Conservation (phyloP, 352 stramenopile genomes). For the Globisporangium acanthophoron region DNA sequence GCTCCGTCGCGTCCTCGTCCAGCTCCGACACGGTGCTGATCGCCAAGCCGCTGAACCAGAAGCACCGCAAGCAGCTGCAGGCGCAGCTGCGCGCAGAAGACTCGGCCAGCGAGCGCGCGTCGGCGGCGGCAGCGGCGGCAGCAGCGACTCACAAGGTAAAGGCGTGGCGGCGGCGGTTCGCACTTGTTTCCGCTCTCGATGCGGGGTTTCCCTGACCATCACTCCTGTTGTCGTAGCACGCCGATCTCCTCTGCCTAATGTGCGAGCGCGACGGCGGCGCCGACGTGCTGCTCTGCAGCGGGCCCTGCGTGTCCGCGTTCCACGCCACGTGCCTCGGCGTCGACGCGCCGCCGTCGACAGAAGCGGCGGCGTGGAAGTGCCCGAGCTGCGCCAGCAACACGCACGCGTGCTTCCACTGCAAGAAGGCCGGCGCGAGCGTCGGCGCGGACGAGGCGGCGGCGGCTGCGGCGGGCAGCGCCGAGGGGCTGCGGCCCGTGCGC, state of each 20-base stretch:
- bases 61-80: slow-evolving; percentile 54
- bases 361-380: slow-evolving; percentile 42
- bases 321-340: slow-evolving; percentile 44
- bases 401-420: slow-evolving; percentile 83
- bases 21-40: slow-evolving; percentile 77
- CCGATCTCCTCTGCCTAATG: slow-evolving; percentile 60
- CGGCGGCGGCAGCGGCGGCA: neutral
- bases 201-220: neutral
- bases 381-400: slow-evolving; percentile 41
- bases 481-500: slow-evolving; percentile 30
- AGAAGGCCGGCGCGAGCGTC: slow-evolving; percentile 34
- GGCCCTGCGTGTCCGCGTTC: slow-evolving; percentile 72
- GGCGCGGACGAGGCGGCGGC: slow-evolving; percentile 6
- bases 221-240: slow-evolving; percentile 14
- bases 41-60: slow-evolving; percentile 56
- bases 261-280: slow-evolving; percentile 60
- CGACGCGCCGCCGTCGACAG: neutral
- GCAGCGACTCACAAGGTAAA: neutral
- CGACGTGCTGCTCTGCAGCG: slow-evolving; percentile 43
- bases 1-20: slow-evolving; percentile 43
- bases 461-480: neutral
- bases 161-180: neutral
- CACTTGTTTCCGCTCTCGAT: neutral
- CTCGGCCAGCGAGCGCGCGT: neutral
- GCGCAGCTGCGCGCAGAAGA: slow-evolving; percentile 20